Percentiles rank a stretch among this genome's conserved stretches.
phyloP scores from a whole-genome alignment of 345 rosid species.

The Citrus inodora region DNA sequence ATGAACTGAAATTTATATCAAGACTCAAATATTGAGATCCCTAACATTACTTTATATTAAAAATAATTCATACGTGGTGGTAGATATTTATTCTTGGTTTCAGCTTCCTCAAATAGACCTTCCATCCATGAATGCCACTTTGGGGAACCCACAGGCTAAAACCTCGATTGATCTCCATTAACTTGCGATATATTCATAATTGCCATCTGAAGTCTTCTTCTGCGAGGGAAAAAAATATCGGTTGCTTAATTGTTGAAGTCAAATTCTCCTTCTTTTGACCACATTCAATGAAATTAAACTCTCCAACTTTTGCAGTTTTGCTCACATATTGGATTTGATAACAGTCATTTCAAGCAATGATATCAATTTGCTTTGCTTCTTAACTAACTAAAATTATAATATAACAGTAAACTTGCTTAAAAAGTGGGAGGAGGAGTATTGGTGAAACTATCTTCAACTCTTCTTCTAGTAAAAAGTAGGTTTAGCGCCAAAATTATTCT shows the following conservation, averaged over 20 bases:
- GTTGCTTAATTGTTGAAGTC: background rate
- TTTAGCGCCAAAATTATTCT: background rate
- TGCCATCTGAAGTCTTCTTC: background rate
- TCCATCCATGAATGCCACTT: background rate
- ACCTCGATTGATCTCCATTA: no score
- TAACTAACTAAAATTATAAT: background rate
- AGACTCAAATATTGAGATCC: no score
- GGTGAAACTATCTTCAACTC: background rate
- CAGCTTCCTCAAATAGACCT: background rate
- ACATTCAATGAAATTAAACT: background rate
- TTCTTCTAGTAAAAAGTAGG: background rate
- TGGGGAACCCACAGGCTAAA: background rate
- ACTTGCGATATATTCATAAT: no score
- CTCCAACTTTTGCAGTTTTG: no score
- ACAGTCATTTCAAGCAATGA: background rate
- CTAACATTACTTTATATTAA: no score
- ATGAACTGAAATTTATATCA: no score
- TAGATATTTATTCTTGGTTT: no score
- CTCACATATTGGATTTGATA: background rate
- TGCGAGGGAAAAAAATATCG: background rate
- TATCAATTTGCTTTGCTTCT: background rate
- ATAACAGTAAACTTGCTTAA: background rate
- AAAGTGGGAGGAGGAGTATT: background rate
- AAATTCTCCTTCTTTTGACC: background rate
- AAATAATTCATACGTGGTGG: no score